Percentiles rank a stretch among this genome's conserved stretches.
phyloP scores from a whole-genome alignment of 1,139 yeast genomes.

The Trichomonascaceae sp. region DNA sequence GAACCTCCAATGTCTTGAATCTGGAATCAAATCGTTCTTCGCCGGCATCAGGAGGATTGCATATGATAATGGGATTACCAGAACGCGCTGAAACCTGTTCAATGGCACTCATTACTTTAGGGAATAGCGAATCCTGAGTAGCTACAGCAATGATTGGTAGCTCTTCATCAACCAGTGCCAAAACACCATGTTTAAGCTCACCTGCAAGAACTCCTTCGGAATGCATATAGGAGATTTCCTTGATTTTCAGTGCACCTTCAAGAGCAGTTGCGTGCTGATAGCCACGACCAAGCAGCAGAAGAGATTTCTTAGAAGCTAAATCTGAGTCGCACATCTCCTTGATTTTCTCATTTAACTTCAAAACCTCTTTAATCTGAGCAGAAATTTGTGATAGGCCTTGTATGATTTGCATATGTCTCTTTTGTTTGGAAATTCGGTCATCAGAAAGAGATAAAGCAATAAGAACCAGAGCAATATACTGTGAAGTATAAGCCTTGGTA shows the following conservation, averaged over 20 bases:
- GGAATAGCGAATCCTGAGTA: slow-evolving; percentile 94
- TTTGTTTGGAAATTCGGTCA: slow-evolving; percentile 71
- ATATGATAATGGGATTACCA: slow-evolving; percentile 91
- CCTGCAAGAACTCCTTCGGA: slow-evolving; percentile 99
- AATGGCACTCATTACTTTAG: slow-evolving; percentile 92
- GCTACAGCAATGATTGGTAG: slow-evolving; percentile 95
- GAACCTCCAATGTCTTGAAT: slow-evolving; percentile 66
- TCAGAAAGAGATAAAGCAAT: slow-evolving; percentile 90
- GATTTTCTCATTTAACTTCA: slow-evolving; percentile 66
- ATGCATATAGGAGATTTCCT: slow-evolving; percentile 98
- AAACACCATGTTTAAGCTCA: slow-evolving; percentile 96
- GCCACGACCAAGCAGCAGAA: slow-evolving; percentile 92
- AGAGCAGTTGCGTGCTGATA: slow-evolving; percentile 95
- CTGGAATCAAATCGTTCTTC: slow-evolving; percentile 30
- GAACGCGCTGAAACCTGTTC: slow-evolving; percentile 97
- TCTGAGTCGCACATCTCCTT: slow-evolving; percentile 67
- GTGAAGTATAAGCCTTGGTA: slow-evolving; percentile 99
- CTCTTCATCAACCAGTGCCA: slow-evolving; percentile 91
- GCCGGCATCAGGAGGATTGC: slow-evolving; percentile 73
- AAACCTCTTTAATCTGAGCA: slow-evolving; percentile 72
- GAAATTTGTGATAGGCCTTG: slow-evolving; percentile 83
- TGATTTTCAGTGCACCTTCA: slow-evolving; percentile 97
- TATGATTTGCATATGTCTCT: slow-evolving; percentile 80
- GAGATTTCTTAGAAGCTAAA: slow-evolving; percentile 75
- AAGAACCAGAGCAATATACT: slow-evolving; percentile 95